phyloP scores from a whole-genome alignment of 805 yeast genomes.

The Wickerhamiella allomyrinae region DNA sequence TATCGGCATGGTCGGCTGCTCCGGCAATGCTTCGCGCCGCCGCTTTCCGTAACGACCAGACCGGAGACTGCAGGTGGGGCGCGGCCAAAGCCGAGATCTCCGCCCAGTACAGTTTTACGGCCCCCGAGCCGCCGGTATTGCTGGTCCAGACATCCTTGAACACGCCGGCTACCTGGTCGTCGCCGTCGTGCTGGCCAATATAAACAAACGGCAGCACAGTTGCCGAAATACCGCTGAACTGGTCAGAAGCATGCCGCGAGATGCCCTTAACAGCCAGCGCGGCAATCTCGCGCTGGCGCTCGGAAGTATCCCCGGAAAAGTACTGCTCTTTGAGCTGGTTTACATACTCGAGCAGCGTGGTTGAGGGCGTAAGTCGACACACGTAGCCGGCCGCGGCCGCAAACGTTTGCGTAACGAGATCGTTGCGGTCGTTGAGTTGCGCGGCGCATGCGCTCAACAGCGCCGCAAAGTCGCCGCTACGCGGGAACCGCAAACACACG shows the following conservation, averaged over 20 bases:
- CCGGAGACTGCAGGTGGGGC: constrained; percentile 38
- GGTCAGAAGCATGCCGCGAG: constrained; percentile 52
- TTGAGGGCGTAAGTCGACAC: constrained; percentile 45
- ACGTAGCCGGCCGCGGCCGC: constrained; percentile 72
- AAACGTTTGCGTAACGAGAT: constrained; percentile 57
- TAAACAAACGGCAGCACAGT: constrained; percentile 66
- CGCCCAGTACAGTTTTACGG: constrained; percentile 49
- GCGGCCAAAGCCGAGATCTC: constrained; percentile 50
- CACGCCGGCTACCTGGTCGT: constrained; percentile 29
- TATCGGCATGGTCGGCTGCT: constrained; percentile 20
- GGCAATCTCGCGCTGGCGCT: constrained; percentile 38
- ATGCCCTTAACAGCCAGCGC: constrained; percentile 53
- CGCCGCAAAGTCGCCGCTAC: constrained; percentile 28
- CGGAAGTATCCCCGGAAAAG: constrained; percentile 28
- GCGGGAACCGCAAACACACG: constrained; percentile 43
- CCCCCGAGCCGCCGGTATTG: constrained; percentile 57
- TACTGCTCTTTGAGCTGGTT: constrained; percentile 38
- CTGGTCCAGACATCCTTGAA: constrained; percentile 68
- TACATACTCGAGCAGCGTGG: constrained; percentile 40
- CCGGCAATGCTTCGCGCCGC: constrained; percentile 55
- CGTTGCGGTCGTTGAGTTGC: constrained; percentile 58
- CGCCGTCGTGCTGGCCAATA: constrained; percentile 58
- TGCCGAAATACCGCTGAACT: constrained; percentile 44
- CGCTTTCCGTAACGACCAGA: constrained; percentile 51
- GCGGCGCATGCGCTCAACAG: constrained; percentile 41